Percentiles rank a stretch among this genome's conserved stretches.
These are phyloP conservation scores for Physcomitrellopsis africana DNA, from an alignment of 225 moss, liverwort and hornwort species.

Conservation along the genomic window DNA sequence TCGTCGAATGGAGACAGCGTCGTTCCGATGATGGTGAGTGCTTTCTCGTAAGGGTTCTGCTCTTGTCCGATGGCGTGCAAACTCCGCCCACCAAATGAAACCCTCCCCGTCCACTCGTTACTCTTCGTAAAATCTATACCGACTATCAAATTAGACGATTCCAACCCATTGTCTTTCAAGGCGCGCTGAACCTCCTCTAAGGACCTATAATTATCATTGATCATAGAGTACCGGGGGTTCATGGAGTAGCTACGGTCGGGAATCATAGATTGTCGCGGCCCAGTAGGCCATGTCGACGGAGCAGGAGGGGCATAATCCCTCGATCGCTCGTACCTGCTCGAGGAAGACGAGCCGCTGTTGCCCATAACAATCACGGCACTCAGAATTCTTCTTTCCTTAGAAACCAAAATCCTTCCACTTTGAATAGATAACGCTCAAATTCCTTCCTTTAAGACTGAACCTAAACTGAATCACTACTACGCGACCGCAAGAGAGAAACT, in stretches of 20 bases:
- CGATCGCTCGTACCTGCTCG: background rate
- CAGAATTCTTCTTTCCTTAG: no score
- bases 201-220: conserved; percentile 36
- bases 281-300: conserved; percentile 9
- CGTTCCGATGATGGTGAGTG: conserved; percentile 42
- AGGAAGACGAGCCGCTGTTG: conserved; percentile 36
- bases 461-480: no score
- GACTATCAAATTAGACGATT: conserved; percentile 62
- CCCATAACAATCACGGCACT: conserved; percentile 27
- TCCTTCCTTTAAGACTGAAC: no score
- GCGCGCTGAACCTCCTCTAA: conserved; percentile 61
- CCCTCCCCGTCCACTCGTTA: conserved; percentile 59
- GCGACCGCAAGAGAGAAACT: no score
- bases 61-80: conserved; percentile 46
- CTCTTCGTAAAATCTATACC: conserved; percentile 72
- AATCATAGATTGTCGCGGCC: background rate
- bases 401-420: no score
- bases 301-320: background rate
- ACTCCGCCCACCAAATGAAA: conserved; percentile 48
- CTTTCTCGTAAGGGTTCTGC: conserved; percentile 56
- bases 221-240: conserved; percentile 32
- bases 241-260: background rate
- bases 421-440: no score
- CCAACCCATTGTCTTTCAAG: conserved; percentile 43
- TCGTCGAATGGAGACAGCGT: conserved; percentile 62